These are phyloP conservation scores for Phycomyces nitens DNA, from an alignment of 192 early-diverging fungal species.

Conservation along the genomic window DNA sequence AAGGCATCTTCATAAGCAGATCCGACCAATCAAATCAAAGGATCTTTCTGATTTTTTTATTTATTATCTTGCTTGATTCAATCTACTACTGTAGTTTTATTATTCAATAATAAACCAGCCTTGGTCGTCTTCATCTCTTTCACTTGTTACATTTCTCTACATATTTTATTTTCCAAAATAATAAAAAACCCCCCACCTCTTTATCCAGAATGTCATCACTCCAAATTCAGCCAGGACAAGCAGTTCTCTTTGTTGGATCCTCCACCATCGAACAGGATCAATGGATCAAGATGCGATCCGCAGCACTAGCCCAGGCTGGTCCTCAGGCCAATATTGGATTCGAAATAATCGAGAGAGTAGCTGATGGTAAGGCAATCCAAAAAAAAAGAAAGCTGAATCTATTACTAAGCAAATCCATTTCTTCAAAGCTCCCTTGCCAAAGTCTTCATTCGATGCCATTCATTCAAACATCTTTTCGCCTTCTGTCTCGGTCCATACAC, in stretches of 20 bases:
- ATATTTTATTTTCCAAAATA: slow-evolving; percentile 4
- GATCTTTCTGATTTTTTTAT: background rate
- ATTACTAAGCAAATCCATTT: no score
- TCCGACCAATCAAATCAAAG: no score
- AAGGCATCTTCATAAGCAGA: no score
- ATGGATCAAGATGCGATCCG: slow-evolving; percentile 42
- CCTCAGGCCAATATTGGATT: slow-evolving; percentile 64
- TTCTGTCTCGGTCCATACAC: slow-evolving; percentile 61
- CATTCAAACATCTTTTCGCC: slow-evolving; percentile 55
- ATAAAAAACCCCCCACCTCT: background rate
- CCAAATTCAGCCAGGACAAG: slow-evolving; percentile 29
- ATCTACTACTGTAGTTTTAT: no score
- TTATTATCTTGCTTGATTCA: background rate
- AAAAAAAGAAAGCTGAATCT: background rate
- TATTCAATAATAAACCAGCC: no score
- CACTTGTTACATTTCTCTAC: background rate
- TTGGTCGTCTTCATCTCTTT: background rate
- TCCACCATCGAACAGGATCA: slow-evolving; percentile 37
- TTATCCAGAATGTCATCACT: background rate
- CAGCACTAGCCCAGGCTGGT: slow-evolving; percentile 44
- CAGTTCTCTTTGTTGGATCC: slow-evolving; percentile 44
- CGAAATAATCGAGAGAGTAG: slow-evolving; percentile 82
- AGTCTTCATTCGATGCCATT: slow-evolving; percentile 57
- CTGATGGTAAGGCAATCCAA: slow-evolving; percentile 37
- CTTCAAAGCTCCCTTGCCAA: slow-evolving; percentile 52